These are phyloP conservation scores for Pinguiococcus pyrenoidosus DNA, from an alignment of 108 stramenopile genomes.

Conservation along the genomic window DNA sequence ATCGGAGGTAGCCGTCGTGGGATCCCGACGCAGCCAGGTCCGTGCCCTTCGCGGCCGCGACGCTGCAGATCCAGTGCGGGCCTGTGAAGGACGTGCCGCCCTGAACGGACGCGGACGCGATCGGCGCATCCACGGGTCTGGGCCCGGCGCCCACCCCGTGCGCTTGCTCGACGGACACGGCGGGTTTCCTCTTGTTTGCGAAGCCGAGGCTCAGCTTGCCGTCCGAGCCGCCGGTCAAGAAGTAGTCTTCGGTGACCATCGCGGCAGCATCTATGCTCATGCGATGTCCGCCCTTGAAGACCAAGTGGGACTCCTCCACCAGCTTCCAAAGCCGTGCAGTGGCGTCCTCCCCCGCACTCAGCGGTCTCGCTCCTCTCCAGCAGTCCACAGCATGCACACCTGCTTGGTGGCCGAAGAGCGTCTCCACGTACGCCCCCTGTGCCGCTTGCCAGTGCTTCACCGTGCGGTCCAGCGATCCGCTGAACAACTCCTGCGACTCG, in stretches of 20 bases:
- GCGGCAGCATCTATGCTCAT: constrained; percentile 24
- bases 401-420: constrained; percentile 92
- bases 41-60: constrained; percentile 20
- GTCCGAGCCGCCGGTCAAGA: constrained; percentile 83
- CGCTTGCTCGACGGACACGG: constrained; percentile 21
- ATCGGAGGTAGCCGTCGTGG: constrained; percentile 25
- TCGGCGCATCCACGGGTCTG: no score
- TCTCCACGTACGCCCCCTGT: constrained; percentile 88
- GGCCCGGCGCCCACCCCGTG: constrained; percentile 13
- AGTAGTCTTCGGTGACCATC: constrained; percentile 73
- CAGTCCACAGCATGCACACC: constrained; percentile 67
- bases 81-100: no score
- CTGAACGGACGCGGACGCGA: no score
- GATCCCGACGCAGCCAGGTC: constrained; percentile 35
- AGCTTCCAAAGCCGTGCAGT: constrained; percentile 93
- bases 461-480: constrained; percentile 69
- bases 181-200: constrained; percentile 80
- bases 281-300: constrained; percentile 63
- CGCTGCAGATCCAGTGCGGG: constrained; percentile 20
- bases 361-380: constrained; percentile 57
- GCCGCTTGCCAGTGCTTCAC: constrained; percentile 53
- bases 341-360: constrained; percentile 68
- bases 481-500: constrained; percentile 68
- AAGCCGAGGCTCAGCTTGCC: constrained; percentile 77
- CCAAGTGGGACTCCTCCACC: constrained; percentile 86